Base-by-base conservation (phyloP, 305 asterid species). In the Caryopteris hybrid region DNA sequence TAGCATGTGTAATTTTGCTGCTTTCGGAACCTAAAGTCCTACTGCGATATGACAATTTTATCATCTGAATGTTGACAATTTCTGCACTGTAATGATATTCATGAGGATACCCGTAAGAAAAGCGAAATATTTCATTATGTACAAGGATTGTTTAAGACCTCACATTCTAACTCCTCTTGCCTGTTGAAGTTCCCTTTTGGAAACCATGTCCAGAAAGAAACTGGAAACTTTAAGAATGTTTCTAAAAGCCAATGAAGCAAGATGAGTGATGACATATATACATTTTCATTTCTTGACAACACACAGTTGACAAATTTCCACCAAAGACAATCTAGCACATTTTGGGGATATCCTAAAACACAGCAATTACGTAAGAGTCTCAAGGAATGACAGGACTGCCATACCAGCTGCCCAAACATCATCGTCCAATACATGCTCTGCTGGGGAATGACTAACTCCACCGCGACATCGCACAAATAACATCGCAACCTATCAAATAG, bases 381-480 rank as follows among this genome's bases (percentile, higher is more conserved):
- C 95, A 43, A 94, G 80, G 74, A 91, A 87, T 45, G 89, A 74
- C 16, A 86, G 84, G 64, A 94, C 62, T 13, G 96, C 95, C 86
- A 83, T 70, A 43, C 99, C 85, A 29, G 95, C 91, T 13, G 96
- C 93, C 96, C 92, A 94, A 38, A 91, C 85, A 76, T 91, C 97
- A 52, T 89, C 93, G 8, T 86, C 95, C 31, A 74, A 61, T 36
- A 89, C 97, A 79, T 87, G 88, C 85, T 94, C 99, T 3, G 81
- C 95, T 1, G 99, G 99, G 29, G 99, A 94, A 78, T 94, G 99
- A 78, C 97, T 94, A 43, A 89, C 81, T 25, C 99, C 99, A 31
- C 99, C 98, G 11, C 95, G 97, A 31, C 99, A 94, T 5, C 96
- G 93, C 57, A 94, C 96, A 74, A 94, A 94, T 43, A 94, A 74